Conservation (phyloP, 1,139 yeast species). For the Hyphopichia pseudoburtonii region DNA sequence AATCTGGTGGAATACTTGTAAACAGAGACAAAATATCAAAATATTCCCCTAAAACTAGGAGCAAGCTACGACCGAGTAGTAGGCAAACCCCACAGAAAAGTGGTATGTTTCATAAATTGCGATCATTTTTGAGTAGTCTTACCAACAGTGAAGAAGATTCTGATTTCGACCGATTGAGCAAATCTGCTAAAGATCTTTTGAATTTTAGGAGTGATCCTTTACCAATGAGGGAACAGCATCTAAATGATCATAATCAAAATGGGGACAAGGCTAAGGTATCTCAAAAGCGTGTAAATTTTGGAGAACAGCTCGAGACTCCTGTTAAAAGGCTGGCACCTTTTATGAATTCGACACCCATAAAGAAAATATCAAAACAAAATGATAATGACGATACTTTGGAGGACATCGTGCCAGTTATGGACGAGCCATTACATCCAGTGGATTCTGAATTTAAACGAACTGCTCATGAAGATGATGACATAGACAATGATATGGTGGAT, state of each 20-base stretch:
- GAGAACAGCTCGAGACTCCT: constrained; percentile 1
- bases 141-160: constrained; percentile 9
- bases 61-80: neutral
- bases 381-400: neutral
- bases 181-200: constrained; percentile 14
- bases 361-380: neutral
- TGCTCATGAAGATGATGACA: neutral
- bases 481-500: constrained; percentile 3
- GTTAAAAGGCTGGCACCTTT: neutral
- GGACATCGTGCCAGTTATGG: neutral
- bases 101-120: constrained; percentile 15
- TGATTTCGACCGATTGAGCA: constrained; percentile 11
- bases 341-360: neutral
- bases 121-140: constrained; percentile 12
- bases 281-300: constrained; percentile 1
- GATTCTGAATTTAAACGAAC: neutral
- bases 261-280: neutral
- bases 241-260: neutral
- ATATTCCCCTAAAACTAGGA: neutral
- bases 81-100: constrained; percentile 3
- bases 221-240: neutral
- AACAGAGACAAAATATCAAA: neutral
- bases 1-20: neutral
- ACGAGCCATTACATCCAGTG: neutral
- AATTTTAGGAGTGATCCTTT: constrained; percentile 8